Conservation (phyloP, 257 asterid genomes). For the Fraxinus cuspidata region DNA sequence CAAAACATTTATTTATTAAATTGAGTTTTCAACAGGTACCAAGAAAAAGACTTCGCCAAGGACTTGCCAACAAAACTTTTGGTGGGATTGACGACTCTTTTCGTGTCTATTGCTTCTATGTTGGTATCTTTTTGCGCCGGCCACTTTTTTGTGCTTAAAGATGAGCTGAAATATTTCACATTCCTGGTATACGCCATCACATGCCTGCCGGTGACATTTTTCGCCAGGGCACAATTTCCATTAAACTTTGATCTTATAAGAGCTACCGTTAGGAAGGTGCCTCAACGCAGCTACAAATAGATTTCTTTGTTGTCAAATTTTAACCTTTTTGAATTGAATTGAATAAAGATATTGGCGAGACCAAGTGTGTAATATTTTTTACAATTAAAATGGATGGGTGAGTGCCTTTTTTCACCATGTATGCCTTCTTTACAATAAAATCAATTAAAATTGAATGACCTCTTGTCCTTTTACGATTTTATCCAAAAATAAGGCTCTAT, state of each 20-base stretch:
- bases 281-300: slow-evolving; percentile 37
- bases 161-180: slow-evolving; percentile 28
- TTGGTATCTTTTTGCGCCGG: slow-evolving; percentile 59
- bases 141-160: slow-evolving; percentile 44
- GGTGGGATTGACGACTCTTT: slow-evolving; percentile 43
- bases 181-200: slow-evolving; percentile 41
- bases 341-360: not conserved
- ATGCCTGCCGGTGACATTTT: slow-evolving; percentile 55
- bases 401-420: too few species aligned
- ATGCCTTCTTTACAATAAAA: too few species aligned
- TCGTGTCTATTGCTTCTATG: slow-evolving; percentile 48
- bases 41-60: slow-evolving; percentile 40
- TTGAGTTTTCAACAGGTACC: slow-evolving; percentile 28
- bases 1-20: too few species aligned
- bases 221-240: slow-evolving; percentile 45
- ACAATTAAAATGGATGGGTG: too few species aligned
- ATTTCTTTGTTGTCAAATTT: not conserved
- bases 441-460: too few species aligned
- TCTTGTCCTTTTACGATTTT: too few species aligned
- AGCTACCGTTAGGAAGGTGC: slow-evolving; percentile 37
- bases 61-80: slow-evolving; percentile 46
- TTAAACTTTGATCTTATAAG: slow-evolving; percentile 48
- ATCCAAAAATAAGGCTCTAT: too few species aligned
- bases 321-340: not conserved
- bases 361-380: not conserved